phyloP scores from a whole-genome alignment of 768 basidiomycete species.

The Basidioascus undulatus region DNA sequence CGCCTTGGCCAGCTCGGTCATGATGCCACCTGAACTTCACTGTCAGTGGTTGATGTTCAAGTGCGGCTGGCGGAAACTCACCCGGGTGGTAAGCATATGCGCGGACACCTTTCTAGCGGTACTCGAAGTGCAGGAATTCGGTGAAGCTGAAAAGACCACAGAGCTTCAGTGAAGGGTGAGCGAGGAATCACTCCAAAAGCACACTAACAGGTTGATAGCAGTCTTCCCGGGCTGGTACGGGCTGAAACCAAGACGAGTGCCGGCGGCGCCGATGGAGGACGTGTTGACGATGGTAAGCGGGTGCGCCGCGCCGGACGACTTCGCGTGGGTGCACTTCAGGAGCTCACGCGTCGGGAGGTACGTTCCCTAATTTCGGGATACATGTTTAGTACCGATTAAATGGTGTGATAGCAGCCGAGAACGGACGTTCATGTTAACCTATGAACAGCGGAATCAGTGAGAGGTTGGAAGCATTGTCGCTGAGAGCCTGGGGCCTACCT shows the following conservation, averaged over 20 bases:
- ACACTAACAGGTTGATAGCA: slow-evolving; percentile 1
- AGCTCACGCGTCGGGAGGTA: slow-evolving; percentile 5
- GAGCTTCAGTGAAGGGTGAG: no score
- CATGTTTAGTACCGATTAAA: no score
- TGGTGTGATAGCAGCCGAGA: no score
- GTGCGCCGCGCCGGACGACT: background rate
- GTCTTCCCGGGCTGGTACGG: slow-evolving; percentile 1
- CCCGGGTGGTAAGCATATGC: slow-evolving; percentile 4
- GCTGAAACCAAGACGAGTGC: background rate
- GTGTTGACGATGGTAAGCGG: slow-evolving; percentile 4
- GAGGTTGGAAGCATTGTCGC: no score
- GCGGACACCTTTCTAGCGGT: slow-evolving; percentile 1
- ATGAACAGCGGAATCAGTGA: no score
- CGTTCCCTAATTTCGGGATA: slow-evolving; percentile 1
- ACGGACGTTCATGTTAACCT: no score
- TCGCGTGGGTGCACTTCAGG: no score
- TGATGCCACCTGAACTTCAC: background rate
- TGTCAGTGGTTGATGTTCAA: background rate
- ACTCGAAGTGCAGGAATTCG: slow-evolving; percentile 6
- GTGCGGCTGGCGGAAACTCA: background rate
- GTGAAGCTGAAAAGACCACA: no score
- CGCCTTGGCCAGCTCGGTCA: slow-evolving; percentile 4
- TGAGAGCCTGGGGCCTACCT: no score
- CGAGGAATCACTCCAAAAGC: no score
- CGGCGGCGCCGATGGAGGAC: background rate